phyloP scores from a whole-genome alignment of 148 eudicot species.

The Fagopyrum homotropicum region DNA sequence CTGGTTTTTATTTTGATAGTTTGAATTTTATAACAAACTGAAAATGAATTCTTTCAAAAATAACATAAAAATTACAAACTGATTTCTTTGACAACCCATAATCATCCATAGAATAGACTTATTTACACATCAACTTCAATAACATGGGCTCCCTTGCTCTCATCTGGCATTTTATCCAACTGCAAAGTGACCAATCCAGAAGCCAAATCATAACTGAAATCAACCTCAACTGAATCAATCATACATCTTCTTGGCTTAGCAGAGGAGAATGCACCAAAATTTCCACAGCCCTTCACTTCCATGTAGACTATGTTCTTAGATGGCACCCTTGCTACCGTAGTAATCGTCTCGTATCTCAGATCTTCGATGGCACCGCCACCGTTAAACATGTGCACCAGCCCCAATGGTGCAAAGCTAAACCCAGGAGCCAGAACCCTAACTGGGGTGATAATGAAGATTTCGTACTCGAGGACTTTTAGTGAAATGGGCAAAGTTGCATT shows the following conservation, averaged over 20 bases:
- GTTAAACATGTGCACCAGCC: slow-evolving; percentile 83
- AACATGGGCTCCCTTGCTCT: slow-evolving; percentile 43
- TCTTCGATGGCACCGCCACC: slow-evolving; percentile 82
- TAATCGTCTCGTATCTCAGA: slow-evolving; percentile 33
- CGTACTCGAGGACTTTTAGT: slow-evolving; percentile 71
- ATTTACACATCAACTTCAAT: slow-evolving; percentile 55
- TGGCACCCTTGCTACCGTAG: too few relatives aligned
- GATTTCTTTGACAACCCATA: neutral
- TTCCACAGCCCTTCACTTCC: slow-evolving; percentile 81
- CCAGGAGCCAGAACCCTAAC: slow-evolving; percentile 47
- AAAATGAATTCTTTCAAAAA: neutral
- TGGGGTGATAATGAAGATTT: slow-evolving; percentile 66
- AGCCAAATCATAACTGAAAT: slow-evolving; percentile 40
- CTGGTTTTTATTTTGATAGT: neutral
- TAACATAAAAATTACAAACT: neutral
- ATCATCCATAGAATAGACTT: too few relatives aligned
- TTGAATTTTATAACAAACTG: neutral
- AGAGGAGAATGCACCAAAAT: slow-evolving; percentile 72
- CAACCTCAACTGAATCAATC: slow-evolving; percentile 39
- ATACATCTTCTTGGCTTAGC: slow-evolving; percentile 60
- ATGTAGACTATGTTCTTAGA: slow-evolving; percentile 30
- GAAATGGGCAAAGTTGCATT: slow-evolving; percentile 55
- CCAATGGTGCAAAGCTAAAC: slow-evolving; percentile 65
- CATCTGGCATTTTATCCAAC: slow-evolving; percentile 58
- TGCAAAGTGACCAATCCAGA: slow-evolving; percentile 55